Evolutionary conservation across 1,284 basidiomycete genomes (phyloP).

Genomic region (Trichosporon ovoides): DNA sequence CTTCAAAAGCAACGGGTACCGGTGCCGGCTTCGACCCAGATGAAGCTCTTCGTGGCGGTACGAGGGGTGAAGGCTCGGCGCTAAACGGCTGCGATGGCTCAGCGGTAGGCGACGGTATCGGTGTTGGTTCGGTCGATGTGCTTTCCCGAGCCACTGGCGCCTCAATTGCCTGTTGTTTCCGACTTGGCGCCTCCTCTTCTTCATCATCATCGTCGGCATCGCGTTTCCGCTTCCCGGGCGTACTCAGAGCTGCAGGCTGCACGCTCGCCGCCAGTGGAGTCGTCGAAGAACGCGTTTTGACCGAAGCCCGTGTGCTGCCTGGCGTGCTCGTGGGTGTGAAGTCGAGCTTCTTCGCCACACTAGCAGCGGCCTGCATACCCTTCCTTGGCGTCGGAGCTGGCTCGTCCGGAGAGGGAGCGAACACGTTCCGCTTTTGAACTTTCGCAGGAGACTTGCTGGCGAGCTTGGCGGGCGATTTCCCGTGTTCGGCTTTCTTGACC

Average conservation of each 20-base stretch:
- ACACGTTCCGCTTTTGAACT: constrained; percentile 38
- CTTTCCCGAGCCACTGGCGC: neutral
- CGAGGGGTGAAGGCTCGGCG: no score
- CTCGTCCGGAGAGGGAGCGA: constrained; percentile 33
- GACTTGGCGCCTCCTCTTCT: constrained; percentile 9
- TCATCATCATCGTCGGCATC: constrained; percentile 13
- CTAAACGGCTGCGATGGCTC: no score
- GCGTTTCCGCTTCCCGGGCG: constrained; percentile 24
- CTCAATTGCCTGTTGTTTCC: constrained; percentile 2
- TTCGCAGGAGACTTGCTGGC: constrained; percentile 3
- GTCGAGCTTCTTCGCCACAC: constrained; percentile 17
- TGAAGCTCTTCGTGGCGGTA: no score
- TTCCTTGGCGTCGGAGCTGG: constrained; percentile 25
- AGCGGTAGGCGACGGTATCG: no score
- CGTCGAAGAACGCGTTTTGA: neutral
- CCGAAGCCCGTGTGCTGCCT: neutral
- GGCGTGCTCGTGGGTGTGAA: constrained; percentile 6
- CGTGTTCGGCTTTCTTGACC: constrained; percentile 1
- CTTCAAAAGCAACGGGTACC: no score
- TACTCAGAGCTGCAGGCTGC: constrained; percentile 35
- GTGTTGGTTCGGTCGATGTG: no score
- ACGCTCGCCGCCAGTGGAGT: constrained; percentile 20
- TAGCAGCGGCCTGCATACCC: constrained; percentile 26
- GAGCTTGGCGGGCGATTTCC: neutral
- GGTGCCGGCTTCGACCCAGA: no score